Evolutionary conservation across 306 rosid species (phyloP), one percentile per base, ranked within the genome.

Genomic region (Cicer judaicum): DNA sequence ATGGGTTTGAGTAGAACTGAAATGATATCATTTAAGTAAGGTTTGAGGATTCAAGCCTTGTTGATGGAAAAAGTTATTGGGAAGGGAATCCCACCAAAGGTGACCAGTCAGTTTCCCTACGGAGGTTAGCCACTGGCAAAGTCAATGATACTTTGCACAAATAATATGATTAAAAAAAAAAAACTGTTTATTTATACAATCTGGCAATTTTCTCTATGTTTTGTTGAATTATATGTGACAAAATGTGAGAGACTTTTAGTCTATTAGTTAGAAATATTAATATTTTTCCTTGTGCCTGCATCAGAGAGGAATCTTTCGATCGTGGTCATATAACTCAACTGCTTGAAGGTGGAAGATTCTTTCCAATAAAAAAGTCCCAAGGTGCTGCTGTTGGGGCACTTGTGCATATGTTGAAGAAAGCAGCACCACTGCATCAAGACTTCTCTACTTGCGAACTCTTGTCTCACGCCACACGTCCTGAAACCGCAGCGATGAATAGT

Each of bases 321-420:
- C 92, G 68, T 10, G 85, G 76, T 73, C 78, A 75, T 57, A 21
- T 79, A 38, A 40, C 77, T 34, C 89, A 88, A 78, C 77, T 72
- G 44, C 75, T 81, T 70, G 92, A 84, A 73, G 75, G 84, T 16
- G 93, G 93, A 47, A 92, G 91, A 74, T 81, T 79, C 53, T 79
- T 85, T 79, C 90, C 92, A 1, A 69, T 78, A 14, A 86, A 84
- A 54, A 91, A 86, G 79, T 91, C 98, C 21, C 96, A 88, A 46
- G 92, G 85, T 34, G 96, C 98, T 64, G 92, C 91, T 50, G 92
- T 93, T 77, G 98, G 97, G 52, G 92, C 59, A 0, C 92, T 93
- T 67, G 98, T 91, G 13, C 72, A 16, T 11, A 85, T 89, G 98
- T 74, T 93, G 56, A 87, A 79, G 66, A 91, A 91, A 70, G 97